Percentiles rank a stretch among this genome's conserved stretches.
Evolutionary conservation across 331 rosid genomes (phyloP).

Genomic region (Acacia pycnantha): DNA sequence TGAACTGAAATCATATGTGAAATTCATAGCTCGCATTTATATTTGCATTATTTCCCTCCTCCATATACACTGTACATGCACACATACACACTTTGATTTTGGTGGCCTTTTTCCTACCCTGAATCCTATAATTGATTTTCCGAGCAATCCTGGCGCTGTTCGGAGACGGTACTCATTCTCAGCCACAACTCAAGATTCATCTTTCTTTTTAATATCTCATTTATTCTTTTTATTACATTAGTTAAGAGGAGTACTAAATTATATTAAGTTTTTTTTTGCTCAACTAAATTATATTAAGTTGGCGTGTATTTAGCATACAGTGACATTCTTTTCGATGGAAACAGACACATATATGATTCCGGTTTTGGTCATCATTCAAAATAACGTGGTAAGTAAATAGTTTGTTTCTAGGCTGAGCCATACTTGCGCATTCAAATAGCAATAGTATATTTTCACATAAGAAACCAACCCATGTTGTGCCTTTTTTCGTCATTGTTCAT

Average conservation of each 20-base stretch:
- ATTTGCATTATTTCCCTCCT: neutral
- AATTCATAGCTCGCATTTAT: neutral
- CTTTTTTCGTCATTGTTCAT: neutral
- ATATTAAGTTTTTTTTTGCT: too few species aligned
- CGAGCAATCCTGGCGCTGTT: neutral
- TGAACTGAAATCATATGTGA: too few species aligned
- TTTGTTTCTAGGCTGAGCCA: neutral
- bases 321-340: neutral
- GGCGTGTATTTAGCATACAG: neutral
- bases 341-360: neutral
- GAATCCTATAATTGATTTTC: neutral
- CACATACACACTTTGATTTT: neutral
- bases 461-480: neutral
- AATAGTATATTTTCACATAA: neutral
- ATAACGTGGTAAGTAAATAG: neutral
- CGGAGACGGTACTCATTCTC: neutral
- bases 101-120: neutral
- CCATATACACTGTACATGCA: neutral
- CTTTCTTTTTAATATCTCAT: neutral
- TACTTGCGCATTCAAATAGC: neutral
- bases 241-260: neutral
- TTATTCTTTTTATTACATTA: neutral
- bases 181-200: neutral
- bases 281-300: too few species aligned
- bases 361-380: neutral